Evolutionary conservation across 345 rosid species (phyloP).

Genomic region (Syzygium aromaticum): DNA sequence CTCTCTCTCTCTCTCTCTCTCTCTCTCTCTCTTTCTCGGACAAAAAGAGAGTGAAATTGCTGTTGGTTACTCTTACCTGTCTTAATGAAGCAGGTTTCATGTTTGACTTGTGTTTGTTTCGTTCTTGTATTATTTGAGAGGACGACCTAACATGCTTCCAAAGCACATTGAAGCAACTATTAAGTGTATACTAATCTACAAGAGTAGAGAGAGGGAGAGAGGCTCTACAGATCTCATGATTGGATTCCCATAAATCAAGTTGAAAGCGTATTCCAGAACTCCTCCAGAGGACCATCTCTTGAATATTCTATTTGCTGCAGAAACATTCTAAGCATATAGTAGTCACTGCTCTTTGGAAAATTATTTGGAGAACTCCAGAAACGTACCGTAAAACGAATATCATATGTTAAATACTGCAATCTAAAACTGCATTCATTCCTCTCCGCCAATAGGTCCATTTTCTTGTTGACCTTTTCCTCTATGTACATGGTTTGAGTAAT

Average conservation of each 20-base stretch:
- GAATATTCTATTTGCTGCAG: neutral
- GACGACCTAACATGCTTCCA: neutral
- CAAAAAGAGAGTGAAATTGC: neutral
- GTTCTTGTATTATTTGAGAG: neutral
- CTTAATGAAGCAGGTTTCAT: neutral
- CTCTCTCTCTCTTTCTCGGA: neutral
- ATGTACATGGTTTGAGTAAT: neutral
- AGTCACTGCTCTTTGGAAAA: neutral
- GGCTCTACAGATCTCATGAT: neutral
- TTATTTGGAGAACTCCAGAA: neutral
- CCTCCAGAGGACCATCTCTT: neutral
- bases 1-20: slow-evolving; percentile 15
- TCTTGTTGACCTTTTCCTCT: neutral
- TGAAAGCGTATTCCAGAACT: neutral
- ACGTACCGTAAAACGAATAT: neutral
- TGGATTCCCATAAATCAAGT: neutral
- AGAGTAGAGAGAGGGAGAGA: neutral
- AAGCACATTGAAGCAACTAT: neutral
- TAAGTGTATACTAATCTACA: neutral
- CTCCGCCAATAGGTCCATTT: neutral
- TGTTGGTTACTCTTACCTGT: neutral
- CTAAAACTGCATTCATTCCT: neutral
- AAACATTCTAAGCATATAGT: neutral
- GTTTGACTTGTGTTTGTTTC: neutral
- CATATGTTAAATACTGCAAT: neutral